A percentile compares a stretch with the other conserved stretches of the same genome.
phyloP scores from a whole-genome alignment of 108 stramenopile species.

The Parietichytrium sp. region DNA sequence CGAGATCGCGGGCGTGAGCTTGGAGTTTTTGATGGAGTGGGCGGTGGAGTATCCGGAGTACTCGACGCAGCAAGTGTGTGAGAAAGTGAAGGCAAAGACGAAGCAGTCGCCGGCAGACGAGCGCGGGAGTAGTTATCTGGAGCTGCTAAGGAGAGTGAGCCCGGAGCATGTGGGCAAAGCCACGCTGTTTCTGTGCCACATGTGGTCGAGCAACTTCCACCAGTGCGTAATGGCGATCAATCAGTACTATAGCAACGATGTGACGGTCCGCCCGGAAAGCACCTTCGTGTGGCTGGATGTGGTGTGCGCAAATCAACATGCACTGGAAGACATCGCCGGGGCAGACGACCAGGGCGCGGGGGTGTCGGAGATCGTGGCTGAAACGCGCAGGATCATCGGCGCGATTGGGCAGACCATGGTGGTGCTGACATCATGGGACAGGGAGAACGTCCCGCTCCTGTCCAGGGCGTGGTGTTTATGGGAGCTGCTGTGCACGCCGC shows the following conservation, averaged over 20 bases:
- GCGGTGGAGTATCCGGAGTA: background rate
- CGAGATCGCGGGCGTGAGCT: conserved; percentile 9
- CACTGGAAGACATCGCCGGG: background rate
- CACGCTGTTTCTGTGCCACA: conserved; percentile 1
- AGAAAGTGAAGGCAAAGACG: background rate
- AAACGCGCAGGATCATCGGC: background rate
- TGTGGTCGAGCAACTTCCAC: background rate
- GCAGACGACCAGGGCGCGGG: background rate
- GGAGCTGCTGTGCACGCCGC: conserved; percentile 21
- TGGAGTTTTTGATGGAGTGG: conserved; percentile 2
- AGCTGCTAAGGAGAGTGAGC: background rate
- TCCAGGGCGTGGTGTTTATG: conserved; percentile 1
- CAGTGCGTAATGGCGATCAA: background rate
- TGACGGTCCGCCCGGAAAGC: background rate
- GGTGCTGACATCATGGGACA: background rate
- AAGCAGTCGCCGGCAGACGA: too few relatives aligned
- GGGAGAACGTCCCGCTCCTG: too few relatives aligned
- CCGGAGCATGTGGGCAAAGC: background rate
- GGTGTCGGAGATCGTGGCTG: background rate
- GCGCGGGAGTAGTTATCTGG: background rate
- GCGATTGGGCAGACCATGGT: background rate
- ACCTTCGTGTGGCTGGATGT: conserved; percentile 23
- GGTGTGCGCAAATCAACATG: conserved; percentile 5
- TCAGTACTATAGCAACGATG: background rate
- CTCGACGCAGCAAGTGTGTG: conserved; percentile 1